Conservation (phyloP, 2,329 filamentous ascomycete genomes). For the Neonectria hederae region DNA sequence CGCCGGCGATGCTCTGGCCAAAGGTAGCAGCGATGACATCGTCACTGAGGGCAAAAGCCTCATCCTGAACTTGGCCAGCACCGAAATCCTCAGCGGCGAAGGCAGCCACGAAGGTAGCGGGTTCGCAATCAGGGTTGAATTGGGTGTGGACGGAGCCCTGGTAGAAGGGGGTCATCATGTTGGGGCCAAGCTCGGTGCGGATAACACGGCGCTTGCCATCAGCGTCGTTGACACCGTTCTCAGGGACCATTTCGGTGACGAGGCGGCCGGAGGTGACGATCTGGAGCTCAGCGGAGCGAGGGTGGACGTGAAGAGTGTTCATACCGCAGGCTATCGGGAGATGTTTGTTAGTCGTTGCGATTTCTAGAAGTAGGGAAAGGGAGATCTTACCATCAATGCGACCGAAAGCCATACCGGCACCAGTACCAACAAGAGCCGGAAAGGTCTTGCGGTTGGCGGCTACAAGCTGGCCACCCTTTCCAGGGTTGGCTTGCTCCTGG, state of each 20-base stretch:
- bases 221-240: slow-evolving; percentile 56
- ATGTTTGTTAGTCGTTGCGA: slow-evolving; percentile 27
- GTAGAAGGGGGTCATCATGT: slow-evolving; percentile 64
- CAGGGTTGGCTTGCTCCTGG: slow-evolving; percentile 34
- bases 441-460: slow-evolving; percentile 65
- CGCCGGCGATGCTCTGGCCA: slow-evolving; percentile 56
- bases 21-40: slow-evolving; percentile 58
- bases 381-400: slow-evolving; percentile 53
- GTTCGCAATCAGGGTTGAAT: slow-evolving; percentile 64
- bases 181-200: slow-evolving; percentile 51
- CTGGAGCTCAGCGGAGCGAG: slow-evolving; percentile 63
- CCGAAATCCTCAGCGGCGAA: slow-evolving; percentile 63
- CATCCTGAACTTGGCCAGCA: slow-evolving; percentile 60
- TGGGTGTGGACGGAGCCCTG: slow-evolving; percentile 65
- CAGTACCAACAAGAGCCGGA: slow-evolving; percentile 63
- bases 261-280: slow-evolving; percentile 60
- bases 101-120: slow-evolving; percentile 60
- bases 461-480: slow-evolving; percentile 58
- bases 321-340: slow-evolving; percentile 58
- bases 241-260: slow-evolving; percentile 62
- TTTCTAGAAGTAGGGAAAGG: no score
- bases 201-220: slow-evolving; percentile 54
- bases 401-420: slow-evolving; percentile 61
- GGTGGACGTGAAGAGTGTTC: slow-evolving; percentile 66
- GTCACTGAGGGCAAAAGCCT: slow-evolving; percentile 57